phyloP scores from a whole-genome alignment of 805 yeast species.

The Priceomyces melissophilus region DNA sequence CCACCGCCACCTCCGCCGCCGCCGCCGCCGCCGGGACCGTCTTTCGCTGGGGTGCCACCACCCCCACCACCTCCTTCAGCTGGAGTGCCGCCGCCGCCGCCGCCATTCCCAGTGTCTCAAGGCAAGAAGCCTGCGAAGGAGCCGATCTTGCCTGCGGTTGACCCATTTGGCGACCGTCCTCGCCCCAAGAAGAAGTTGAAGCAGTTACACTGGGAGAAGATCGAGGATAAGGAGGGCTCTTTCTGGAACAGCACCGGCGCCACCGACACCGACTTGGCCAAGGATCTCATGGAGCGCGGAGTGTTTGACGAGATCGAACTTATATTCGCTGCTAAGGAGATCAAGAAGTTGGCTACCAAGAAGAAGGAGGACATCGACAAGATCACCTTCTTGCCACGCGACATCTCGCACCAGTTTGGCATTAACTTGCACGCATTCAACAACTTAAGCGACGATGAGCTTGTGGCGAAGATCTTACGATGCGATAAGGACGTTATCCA shows the following conservation, averaged over 20 bases:
- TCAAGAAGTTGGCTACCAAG: constrained; percentile 40
- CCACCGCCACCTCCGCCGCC: constrained; percentile 20
- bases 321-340: constrained; percentile 57
- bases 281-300: constrained; percentile 54
- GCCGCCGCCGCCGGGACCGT: background rate
- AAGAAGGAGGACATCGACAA: constrained; percentile 44
- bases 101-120: constrained; percentile 10
- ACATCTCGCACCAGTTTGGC: constrained; percentile 75
- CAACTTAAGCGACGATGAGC: constrained; percentile 48
- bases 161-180: constrained; percentile 47
- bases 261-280: constrained; percentile 42
- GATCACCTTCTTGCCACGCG: constrained; percentile 60
- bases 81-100: constrained; percentile 11
- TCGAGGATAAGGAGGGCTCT: constrained; percentile 48
- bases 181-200: constrained; percentile 60
- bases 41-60: background rate
- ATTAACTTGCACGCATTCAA: constrained; percentile 69
- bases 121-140: background rate
- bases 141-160: constrained; percentile 11
- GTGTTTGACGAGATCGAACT: constrained; percentile 62
- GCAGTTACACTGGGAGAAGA: constrained; percentile 81
- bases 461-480: constrained; percentile 50
- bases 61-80: background rate
- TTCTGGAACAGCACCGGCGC: constrained; percentile 52
- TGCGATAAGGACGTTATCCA: constrained; percentile 57